Evolutionary conservation across 2,329 filamentous ascomycete species (phyloP), one percentile per base, ranked within the genome.

Genomic region (Exophiala calicioides): DNA sequence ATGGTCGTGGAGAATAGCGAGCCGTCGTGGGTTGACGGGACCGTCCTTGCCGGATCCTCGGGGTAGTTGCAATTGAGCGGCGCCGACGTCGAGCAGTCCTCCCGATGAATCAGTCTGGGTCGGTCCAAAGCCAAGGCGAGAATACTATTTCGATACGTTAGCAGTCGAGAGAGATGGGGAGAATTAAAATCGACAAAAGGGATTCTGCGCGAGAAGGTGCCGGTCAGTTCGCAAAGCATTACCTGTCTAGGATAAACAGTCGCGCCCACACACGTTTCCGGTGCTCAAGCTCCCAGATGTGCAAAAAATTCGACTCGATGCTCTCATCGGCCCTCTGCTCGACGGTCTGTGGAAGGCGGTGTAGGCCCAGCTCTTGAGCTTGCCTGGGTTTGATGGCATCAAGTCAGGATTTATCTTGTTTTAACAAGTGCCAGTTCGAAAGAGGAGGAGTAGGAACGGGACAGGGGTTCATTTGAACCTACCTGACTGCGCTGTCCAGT

Each of bases 311-410:
- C n/a, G n/a, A 13, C n/a, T 32, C 31, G 3, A 29, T 13, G 3
- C 20, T 31, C 15, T 31, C 15, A 18, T 30, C 31, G 7, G 34
- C 4, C 18, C n/a, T 13, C 18, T 36, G 39, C 10, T 7, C 16
- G 24, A 31, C 32, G 32, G 9, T 21, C 9, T 44, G 26, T 18
- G 32, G 45, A 15, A 44, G 32, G 10, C 29, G 38, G 20, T 49
- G 45, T 12, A 49, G 39, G 4, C 40, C 45, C 6, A 49, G 40
- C 20, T 36, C 39, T 38, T 49, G 45, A 29, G 45, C 45, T 44
- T 49, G 45, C 7, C 45, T 43, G n/a, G 10, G 23, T n/a, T n/a
- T n/a, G n/a, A n/a, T n/a, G n/a, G n/a, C n/a, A n/a, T n/a, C n/a
- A n/a, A n/a, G n/a, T n/a, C n/a, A n/a, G n/a, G n/a, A n/a, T n/a